These are phyloP conservation scores for Ambrosia trifida DNA, from an alignment of 129 eudicot genomes.

Conservation along the genomic window DNA sequence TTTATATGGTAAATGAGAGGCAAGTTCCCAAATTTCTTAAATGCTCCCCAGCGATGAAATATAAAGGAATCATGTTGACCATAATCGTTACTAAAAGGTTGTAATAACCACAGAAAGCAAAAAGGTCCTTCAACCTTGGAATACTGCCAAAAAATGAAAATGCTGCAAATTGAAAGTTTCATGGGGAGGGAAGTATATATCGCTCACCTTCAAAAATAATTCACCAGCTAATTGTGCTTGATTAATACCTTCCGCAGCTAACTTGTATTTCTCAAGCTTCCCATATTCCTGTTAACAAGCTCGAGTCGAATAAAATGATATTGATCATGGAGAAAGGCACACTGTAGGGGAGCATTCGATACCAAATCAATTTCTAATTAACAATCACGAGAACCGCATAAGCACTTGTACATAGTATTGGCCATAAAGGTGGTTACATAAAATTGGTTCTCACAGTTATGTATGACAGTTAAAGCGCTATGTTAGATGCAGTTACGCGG, in stretches of 20 bases:
- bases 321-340: not conserved
- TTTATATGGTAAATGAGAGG: not conserved
- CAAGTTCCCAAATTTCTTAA: not conserved
- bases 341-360: not conserved
- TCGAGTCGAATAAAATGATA: not conserved
- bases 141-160: not conserved
- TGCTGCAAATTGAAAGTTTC: not conserved
- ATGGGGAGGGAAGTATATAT: not conserved
- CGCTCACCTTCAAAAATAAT: constrained; percentile 58
- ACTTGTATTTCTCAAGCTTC: constrained; percentile 65
- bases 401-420: not conserved
- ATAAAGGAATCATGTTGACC: not conserved
- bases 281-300: constrained; percentile 73
- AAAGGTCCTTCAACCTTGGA: not conserved
- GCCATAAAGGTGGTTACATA: not conserved
- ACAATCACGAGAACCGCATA: not conserved
- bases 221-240: constrained; percentile 91
- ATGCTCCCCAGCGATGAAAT: constrained; percentile 8
- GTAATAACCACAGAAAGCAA: not conserved
- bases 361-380: not conserved
- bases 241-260: constrained; percentile 76
- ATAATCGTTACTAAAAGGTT: not conserved
- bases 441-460: too few species aligned
- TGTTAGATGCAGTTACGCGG: not conserved
- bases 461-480: not conserved